A percentile compares a stretch with the other conserved stretches of the same genome.
Evolutionary conservation across 2,329 filamentous ascomycete species (phyloP).

Genomic region (Rhynchosporium graminicola): DNA sequence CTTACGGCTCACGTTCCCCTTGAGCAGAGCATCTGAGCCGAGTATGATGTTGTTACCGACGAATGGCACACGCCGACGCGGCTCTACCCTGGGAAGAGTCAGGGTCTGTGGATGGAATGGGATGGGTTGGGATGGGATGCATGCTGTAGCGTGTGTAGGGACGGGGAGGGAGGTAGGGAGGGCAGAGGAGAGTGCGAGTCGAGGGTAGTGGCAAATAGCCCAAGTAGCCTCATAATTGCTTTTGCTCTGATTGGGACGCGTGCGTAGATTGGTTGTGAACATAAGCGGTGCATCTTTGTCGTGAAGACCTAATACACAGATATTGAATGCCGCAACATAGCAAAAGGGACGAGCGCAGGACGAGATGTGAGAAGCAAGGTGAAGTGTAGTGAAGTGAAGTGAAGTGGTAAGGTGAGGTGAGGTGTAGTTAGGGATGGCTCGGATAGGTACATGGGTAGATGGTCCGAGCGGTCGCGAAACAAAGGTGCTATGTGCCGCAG

Average conservation of each 20-base stretch:
- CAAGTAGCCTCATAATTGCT: too few species aligned
- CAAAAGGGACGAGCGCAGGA: constrained; percentile 9
- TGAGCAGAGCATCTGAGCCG: constrained; percentile 1
- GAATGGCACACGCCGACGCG: constrained; percentile 15
- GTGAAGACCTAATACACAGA: neutral
- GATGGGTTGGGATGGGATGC: neutral
- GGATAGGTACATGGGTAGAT: neutral
- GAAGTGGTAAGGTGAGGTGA: neutral
- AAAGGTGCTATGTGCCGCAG: neutral
- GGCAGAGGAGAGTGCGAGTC: neutral
- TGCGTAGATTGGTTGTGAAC: neutral
- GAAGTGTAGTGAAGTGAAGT: constrained; percentile 6
- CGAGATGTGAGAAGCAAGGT: neutral
- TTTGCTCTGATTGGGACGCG: neutral
- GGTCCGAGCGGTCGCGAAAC: neutral
- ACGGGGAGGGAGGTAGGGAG: too few species aligned
- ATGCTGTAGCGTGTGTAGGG: neutral
- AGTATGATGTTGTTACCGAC: constrained; percentile 12
- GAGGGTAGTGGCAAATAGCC: constrained; percentile 1
- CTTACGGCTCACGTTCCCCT: constrained; percentile 8
- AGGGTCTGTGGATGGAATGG: too few species aligned
- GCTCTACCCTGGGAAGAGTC: neutral
- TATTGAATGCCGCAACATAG: neutral
- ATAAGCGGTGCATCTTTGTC: neutral
- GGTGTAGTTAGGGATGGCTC: too few species aligned